Percentiles rank a stretch among this genome's conserved stretches.
These are phyloP conservation scores for Udeniomyces megalosporus DNA, from an alignment of 768 basidiomycete genomes.

Conservation along the genomic window DNA sequence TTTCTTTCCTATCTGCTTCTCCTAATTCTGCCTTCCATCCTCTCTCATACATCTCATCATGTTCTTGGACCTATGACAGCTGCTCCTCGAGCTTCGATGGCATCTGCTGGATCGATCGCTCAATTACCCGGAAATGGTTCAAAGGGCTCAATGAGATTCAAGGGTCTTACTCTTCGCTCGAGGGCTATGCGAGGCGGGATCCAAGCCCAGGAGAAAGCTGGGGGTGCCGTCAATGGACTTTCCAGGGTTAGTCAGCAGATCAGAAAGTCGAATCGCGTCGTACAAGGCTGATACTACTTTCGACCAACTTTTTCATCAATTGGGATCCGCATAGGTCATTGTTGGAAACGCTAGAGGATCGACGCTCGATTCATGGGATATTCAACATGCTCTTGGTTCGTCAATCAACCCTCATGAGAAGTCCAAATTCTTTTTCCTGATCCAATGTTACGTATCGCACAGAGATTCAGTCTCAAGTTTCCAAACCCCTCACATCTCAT, in stretches of 20 bases:
- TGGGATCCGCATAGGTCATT: neutral
- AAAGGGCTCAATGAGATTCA: neutral
- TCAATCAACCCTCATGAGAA: neutral
- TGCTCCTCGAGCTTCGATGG: too few relatives aligned
- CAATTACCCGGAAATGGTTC: neutral
- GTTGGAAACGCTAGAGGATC: constrained; percentile 4
- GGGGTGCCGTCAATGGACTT: too few relatives aligned
- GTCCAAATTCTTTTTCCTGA: neutral
- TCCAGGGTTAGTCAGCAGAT: too few relatives aligned
- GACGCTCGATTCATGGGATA: constrained; percentile 8
- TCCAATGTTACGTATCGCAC: too few relatives aligned
- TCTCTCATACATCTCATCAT: too few relatives aligned
- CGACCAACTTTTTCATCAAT: too few relatives aligned
- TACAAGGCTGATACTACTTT: too few relatives aligned
- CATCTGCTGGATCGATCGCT: too few relatives aligned
- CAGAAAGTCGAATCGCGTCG: too few relatives aligned
- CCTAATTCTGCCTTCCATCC: too few relatives aligned
- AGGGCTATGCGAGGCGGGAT: neutral
- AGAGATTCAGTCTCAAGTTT: constrained; percentile 1
- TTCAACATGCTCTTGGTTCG: neutral
- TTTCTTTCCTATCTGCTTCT: too few relatives aligned
- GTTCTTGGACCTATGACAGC: too few relatives aligned
- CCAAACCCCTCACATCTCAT: neutral
- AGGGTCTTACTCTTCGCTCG: neutral
- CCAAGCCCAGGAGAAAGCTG: neutral